These are phyloP conservation scores for Beauveria australis DNA, from an alignment of 2,329 filamentous ascomycete species.

Conservation along the genomic window DNA sequence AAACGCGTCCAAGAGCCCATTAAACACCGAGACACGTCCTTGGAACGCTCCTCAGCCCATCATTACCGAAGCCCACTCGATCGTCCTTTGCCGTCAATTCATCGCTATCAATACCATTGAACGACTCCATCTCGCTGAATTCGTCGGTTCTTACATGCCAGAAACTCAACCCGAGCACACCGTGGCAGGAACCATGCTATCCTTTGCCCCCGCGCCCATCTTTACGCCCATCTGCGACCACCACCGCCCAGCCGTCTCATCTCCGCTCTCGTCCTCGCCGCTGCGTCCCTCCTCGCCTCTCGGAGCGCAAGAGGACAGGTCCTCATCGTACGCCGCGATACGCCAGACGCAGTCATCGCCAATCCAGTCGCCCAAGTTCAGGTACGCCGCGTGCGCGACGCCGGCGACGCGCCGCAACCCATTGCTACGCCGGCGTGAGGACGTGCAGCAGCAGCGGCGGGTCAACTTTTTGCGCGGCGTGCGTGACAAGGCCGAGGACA, in stretches of 20 bases:
- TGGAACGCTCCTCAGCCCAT: not conserved
- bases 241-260: conserved; percentile 40
- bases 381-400: conserved; percentile 44
- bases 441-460: conserved; percentile 54
- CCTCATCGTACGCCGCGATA: conserved; percentile 23
- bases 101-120: not conserved
- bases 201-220: conserved; percentile 33
- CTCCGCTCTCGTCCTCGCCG: conserved; percentile 52
- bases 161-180: conserved; percentile 19
- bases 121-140: not conserved
- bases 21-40: conserved; percentile 1
- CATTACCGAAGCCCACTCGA: not conserved
- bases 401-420: conserved; percentile 54
- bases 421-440: conserved; percentile 51
- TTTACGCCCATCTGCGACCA: conserved; percentile 34
- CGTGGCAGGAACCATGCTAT: conserved; percentile 28
- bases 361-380: conserved; percentile 33
- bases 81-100: not conserved
- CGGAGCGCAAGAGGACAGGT: conserved; percentile 34
- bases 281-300: conserved; percentile 43
- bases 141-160: conserved; percentile 18
- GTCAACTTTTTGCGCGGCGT: conserved; percentile 63
- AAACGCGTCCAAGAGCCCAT: conserved; percentile 4
- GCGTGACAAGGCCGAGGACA: conserved; percentile 51
- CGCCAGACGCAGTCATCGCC: conserved; percentile 39